Conservation (phyloP, 768 basidiomycete genomes). For the Rubroboletus satanas region DNA sequence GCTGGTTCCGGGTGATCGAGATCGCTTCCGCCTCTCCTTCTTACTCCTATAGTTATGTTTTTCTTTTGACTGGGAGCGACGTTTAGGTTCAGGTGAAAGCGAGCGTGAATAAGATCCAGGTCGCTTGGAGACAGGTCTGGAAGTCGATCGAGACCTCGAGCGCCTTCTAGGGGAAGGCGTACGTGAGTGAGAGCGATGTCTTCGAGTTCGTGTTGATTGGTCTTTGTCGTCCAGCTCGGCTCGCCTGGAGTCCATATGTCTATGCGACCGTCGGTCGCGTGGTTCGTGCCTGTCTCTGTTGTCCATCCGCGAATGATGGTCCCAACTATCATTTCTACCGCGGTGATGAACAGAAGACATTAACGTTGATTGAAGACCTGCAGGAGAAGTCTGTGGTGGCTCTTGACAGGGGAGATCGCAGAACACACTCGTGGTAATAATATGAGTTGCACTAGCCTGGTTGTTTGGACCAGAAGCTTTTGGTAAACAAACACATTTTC, state of each 20-base stretch:
- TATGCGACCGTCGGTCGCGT: slow-evolving; percentile 17
- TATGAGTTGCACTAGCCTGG: not conserved
- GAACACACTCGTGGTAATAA: not conserved
- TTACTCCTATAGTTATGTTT: slow-evolving; percentile 16
- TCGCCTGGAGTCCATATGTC: slow-evolving; percentile 13
- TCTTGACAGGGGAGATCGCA: not conserved
- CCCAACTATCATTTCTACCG: slow-evolving; percentile 23
- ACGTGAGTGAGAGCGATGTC: slow-evolving; percentile 22
- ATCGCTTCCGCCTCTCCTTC: slow-evolving; percentile 31
- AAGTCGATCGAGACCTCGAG: slow-evolving; percentile 28
- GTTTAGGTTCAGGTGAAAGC: slow-evolving; percentile 24
- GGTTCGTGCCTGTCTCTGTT: slow-evolving; percentile 15
- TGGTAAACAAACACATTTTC: slow-evolving; percentile 24
- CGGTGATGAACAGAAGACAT: slow-evolving; percentile 25
- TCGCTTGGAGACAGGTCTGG: slow-evolving; percentile 13
- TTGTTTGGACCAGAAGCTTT: slow-evolving; percentile 30
- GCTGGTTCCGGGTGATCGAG: slow-evolving; percentile 40
- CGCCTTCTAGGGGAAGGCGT: slow-evolving; percentile 18
- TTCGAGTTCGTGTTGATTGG: not conserved
- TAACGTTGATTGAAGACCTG: not conserved
- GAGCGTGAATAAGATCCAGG: slow-evolving; percentile 24
- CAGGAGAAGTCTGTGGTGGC: not conserved
- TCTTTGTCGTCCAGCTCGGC: slow-evolving; percentile 8
- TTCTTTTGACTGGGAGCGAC: slow-evolving; percentile 37
- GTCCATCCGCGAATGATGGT: slow-evolving; percentile 12